A percentile compares a stretch with the other conserved stretches of the same genome.
phyloP scores from a whole-genome alignment of 176 grass and related monocot genomes.

The Eragrostis curvula region DNA sequence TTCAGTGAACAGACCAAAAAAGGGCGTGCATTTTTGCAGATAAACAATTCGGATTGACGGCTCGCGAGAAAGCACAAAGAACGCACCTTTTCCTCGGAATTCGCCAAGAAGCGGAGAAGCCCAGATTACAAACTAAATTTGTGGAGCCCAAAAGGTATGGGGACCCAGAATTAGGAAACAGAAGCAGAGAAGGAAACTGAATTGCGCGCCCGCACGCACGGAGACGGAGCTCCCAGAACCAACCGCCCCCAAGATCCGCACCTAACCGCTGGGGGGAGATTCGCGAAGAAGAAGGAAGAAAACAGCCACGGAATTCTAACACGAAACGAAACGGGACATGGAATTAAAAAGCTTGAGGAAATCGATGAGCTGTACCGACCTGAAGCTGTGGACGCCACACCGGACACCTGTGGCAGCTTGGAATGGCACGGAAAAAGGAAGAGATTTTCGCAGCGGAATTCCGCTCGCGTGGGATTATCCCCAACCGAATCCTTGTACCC shows the following conservation, averaged over 20 bases:
- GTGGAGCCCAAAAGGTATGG: neutral
- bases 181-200: neutral
- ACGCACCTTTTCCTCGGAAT: neutral
- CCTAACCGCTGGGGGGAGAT: neutral
- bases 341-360: slow-evolving; percentile 24
- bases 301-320: slow-evolving; percentile 10
- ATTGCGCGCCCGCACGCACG: neutral
- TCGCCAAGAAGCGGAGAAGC: slow-evolving; percentile 7
- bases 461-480: neutral
- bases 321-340: neutral
- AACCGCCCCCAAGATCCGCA: slow-evolving; percentile 20
- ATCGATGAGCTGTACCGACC: neutral
- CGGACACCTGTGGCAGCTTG: slow-evolving; percentile 4
- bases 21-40: neutral
- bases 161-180: neutral
- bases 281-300: slow-evolving; percentile 9
- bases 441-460: neutral
- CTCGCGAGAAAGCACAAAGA: neutral
- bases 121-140: neutral
- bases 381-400: neutral
- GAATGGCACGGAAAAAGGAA: neutral
- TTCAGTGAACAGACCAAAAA: neutral
- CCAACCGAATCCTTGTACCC: neutral
- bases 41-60: neutral
- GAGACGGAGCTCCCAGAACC: slow-evolving; percentile 4